Percentiles rank a stretch among this genome's conserved stretches.
Conservation (phyloP, 495 filamentous ascomycete genomes). For the Neurospora pannonica region DNA sequence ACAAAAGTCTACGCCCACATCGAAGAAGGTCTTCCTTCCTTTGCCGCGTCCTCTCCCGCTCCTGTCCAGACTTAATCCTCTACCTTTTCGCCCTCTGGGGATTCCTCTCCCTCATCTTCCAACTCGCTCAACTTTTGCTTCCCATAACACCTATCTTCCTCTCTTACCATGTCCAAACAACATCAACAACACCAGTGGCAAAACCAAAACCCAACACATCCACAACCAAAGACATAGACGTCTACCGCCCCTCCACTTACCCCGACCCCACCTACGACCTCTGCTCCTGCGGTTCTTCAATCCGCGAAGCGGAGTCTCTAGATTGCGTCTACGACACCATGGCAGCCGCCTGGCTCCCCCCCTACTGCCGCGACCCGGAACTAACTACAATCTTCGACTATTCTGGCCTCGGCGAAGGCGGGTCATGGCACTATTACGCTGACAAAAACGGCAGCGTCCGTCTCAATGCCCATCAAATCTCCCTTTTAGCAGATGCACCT, state of each 20-base stretch:
- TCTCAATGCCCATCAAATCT: neutral
- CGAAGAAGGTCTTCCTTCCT: neutral
- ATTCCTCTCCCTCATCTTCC: constrained; percentile 1
- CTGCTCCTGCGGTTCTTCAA: constrained; percentile 6
- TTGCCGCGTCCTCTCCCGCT: neutral
- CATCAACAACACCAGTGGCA: neutral
- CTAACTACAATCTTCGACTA: constrained; percentile 3
- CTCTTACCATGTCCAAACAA: neutral
- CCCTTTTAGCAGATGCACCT: neutral
- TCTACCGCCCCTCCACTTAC: constrained; percentile 7
- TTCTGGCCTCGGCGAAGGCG: neutral
- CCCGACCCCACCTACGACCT: neutral
- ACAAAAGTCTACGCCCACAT: neutral
- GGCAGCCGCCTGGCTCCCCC: constrained; percentile 10
- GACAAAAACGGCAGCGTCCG: neutral
- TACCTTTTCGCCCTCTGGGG: constrained; percentile 6
- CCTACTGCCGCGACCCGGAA: constrained; percentile 3
- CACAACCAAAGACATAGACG: neutral
- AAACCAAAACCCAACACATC: neutral
- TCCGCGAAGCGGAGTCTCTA: neutral
- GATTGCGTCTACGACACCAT: constrained; percentile 8
- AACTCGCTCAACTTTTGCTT: neutral
- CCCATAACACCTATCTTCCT: neutral
- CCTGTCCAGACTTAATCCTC: neutral
- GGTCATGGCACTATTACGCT: constrained; percentile 1